A percentile compares a stretch with the other conserved stretches of the same genome.
phyloP scores from a whole-genome alignment of 2,329 filamentous ascomycete genomes.

The Fusarium torreyae region DNA sequence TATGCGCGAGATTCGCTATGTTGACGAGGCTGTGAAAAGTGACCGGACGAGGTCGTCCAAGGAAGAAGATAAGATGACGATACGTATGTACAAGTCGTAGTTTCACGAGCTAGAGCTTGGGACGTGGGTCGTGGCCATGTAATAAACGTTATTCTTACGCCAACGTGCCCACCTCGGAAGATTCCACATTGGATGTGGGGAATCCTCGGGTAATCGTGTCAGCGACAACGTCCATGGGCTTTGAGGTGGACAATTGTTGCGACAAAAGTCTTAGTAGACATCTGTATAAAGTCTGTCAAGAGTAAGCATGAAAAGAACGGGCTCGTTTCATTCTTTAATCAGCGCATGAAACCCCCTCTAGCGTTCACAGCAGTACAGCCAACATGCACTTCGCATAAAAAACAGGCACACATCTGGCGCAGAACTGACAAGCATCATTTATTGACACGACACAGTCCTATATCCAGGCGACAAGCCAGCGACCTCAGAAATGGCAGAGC shows the following conservation, averaged over 20 bases:
- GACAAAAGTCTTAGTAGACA: background rate
- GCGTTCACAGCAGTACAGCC: background rate
- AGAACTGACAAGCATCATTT: constrained; percentile 49
- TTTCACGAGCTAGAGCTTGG: constrained; percentile 30
- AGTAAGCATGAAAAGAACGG: too few relatives aligned
- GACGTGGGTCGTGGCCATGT: constrained; percentile 40
- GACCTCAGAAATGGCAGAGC: constrained; percentile 49
- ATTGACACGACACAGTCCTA: constrained; percentile 47
- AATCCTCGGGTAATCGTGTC: constrained; percentile 55
- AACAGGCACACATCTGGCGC: constrained; percentile 12
- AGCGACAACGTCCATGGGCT: background rate
- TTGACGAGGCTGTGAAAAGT: background rate
- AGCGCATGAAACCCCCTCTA: background rate
- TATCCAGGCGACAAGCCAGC: constrained; percentile 47
- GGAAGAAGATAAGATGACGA: constrained; percentile 18
- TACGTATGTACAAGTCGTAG: constrained; percentile 25
- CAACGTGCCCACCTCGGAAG: constrained; percentile 18
- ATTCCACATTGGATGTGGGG: constrained; percentile 38
- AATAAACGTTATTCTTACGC: constrained; percentile 33
- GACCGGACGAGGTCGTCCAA: constrained; percentile 5
- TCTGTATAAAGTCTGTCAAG: too few relatives aligned
- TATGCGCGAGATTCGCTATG: constrained; percentile 1
- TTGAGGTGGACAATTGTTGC: background rate
- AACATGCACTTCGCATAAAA: background rate
- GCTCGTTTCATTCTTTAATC: background rate